Evolutionary conservation across 768 basidiomycete species (phyloP).

Genomic region (Kwoniella heveanensis): DNA sequence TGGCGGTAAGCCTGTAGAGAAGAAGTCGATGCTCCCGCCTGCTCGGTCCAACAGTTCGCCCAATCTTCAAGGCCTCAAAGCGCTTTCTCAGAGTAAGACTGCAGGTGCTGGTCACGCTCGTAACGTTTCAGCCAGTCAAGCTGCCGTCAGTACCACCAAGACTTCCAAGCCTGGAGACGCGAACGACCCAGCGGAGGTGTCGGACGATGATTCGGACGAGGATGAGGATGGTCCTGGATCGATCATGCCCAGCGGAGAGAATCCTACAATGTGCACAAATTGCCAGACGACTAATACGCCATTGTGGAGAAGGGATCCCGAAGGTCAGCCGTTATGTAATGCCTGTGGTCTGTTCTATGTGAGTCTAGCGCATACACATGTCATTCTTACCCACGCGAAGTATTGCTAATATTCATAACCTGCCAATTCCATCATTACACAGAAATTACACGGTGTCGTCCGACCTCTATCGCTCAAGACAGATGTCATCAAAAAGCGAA

Average conservation of each 20-base stretch:
- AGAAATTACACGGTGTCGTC: constrained; percentile 96
- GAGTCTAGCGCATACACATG: constrained; percentile 55
- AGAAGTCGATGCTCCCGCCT: constrained; percentile 18
- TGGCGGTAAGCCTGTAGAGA: constrained; percentile 38
- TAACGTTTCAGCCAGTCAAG: constrained; percentile 21
- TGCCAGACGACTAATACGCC: constrained; percentile 92
- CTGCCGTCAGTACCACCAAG: background rate
- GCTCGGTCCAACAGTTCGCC: constrained; percentile 50
- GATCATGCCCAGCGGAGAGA: constrained; percentile 45
- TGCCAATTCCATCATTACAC: constrained; percentile 5
- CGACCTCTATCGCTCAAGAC: constrained; percentile 93
- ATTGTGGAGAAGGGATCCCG: constrained; percentile 59
- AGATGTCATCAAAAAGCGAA: constrained; percentile 88
- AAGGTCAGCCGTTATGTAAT: constrained; percentile 61
- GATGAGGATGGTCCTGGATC: constrained; percentile 24
- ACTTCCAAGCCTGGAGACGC: constrained; percentile 18
- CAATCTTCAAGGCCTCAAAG: constrained; percentile 41
- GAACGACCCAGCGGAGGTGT: constrained; percentile 6
- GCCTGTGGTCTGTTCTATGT: constrained; percentile 92
- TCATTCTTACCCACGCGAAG: background rate
- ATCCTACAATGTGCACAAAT: constrained; percentile 86
- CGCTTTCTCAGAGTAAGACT: background rate
- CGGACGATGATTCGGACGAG: background rate
- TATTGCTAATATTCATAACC: no score
- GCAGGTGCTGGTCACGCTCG: constrained; percentile 18